Conservation (phyloP, 2,329 filamentous ascomycete genomes). For the Claviceps pazoutovae region DNA sequence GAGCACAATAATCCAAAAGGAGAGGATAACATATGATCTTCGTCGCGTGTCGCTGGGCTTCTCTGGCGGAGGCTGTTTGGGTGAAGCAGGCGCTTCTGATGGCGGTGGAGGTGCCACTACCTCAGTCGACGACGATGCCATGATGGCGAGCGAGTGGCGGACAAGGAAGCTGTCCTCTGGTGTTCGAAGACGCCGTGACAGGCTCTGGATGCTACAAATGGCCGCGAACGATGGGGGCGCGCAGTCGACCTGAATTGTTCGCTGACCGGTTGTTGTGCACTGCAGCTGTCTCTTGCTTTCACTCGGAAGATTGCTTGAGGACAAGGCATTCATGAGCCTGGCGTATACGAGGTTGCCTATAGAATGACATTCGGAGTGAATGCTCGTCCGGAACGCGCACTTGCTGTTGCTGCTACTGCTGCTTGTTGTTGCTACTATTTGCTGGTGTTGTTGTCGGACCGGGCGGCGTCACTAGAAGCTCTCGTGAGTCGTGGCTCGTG, state of each 20-base stretch:
- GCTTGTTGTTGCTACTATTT: not conserved
- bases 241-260: not conserved
- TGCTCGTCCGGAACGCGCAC: not conserved
- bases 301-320: not conserved
- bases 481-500: too few relatives aligned
- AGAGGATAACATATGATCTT: slow-evolving; percentile 62
- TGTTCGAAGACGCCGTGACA: not conserved
- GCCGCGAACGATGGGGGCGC: not conserved
- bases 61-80: slow-evolving; percentile 57
- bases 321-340: not conserved
- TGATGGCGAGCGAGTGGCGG: not conserved
- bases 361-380: not conserved
- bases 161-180: not conserved
- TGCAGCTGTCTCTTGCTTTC: not conserved
- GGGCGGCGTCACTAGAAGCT: not conserved
- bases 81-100: slow-evolving; percentile 3
- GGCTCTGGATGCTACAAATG: not conserved
- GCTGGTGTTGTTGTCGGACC: not conserved
- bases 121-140: slow-evolving; percentile 6
- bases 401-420: not conserved
- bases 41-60: slow-evolving; percentile 52
- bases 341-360: not conserved
- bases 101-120: slow-evolving; percentile 9
- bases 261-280: too few relatives aligned
- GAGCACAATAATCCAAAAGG: slow-evolving; percentile 82